A percentile compares a stretch with the other conserved stretches of the same genome.
Conservation (phyloP, 768 basidiomycete genomes). For the Auricularia sp. region DNA sequence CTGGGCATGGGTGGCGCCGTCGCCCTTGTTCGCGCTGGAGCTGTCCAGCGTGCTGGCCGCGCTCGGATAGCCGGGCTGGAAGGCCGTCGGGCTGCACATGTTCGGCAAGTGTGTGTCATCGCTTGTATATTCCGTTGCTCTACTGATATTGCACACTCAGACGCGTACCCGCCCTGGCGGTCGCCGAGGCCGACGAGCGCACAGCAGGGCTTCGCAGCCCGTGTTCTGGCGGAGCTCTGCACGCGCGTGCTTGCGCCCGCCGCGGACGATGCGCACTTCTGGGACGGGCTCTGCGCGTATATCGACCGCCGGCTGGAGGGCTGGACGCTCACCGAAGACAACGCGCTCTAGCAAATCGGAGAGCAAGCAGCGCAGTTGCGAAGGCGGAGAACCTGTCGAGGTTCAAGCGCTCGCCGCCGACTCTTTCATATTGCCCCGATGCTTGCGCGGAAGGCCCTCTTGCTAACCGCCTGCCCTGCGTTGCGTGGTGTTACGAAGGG, state of each 20-base stretch:
- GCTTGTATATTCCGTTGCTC: background rate
- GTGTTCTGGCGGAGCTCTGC: conserved; percentile 35
- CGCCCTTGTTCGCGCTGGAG: conserved; percentile 34
- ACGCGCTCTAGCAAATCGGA: conserved; percentile 20
- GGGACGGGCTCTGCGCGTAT: conserved; percentile 30
- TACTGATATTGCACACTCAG: background rate
- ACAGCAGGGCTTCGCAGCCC: conserved; percentile 24
- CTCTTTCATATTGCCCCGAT: no score
- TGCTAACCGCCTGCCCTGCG: no score
- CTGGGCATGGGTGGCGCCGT: background rate
- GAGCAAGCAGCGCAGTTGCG: no score
- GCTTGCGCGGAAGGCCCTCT: no score
- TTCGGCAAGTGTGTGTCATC: conserved; percentile 17
- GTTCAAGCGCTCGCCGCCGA: no score
- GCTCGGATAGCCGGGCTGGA: conserved; percentile 70
- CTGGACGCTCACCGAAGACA: conserved; percentile 19
- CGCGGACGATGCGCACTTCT: background rate
- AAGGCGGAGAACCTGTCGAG: no score
- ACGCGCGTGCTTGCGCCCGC: background rate
- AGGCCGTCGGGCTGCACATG: conserved; percentile 49
- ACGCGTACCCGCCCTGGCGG: conserved; percentile 32
- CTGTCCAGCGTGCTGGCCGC: conserved; percentile 55
- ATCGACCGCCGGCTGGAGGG: conserved; percentile 34
- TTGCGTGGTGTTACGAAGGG: no score
- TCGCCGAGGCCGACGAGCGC: conserved; percentile 30